Base-by-base conservation (phyloP, 441 rosid species). In the Melastoma candidum region DNA sequence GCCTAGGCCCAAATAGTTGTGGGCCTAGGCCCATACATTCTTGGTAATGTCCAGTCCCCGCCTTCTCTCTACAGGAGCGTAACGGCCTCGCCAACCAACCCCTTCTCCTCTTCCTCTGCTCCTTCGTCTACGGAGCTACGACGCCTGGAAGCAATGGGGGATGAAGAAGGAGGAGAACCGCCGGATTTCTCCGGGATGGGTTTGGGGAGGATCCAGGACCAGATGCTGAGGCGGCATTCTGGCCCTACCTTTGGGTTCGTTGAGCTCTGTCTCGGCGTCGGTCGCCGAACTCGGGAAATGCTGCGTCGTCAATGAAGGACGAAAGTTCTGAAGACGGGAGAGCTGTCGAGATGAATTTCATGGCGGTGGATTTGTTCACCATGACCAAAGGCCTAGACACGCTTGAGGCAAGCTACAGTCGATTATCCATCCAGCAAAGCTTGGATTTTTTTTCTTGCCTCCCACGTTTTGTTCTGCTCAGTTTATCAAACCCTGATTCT, bases 101-200 rank as follows among this genome's bases (percentile, higher is more conserved):
- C 43, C 39, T 53, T 24, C 32, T 27, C 36, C 36, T 12, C 12
- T 55, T 46, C 64, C 56, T 43, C 73, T 54, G 17, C 46, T 39
- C 43, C 46, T 64, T 67, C 22, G 17, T 66, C 44, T 11, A 58
- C 46, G 76, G 22, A 17, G 22, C 22, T 17, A 92, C 69, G 97
- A 88, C 4, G 69, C 68, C 44, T 88, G 97, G 98, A 86, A 79
- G 67, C 79, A 76, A 50, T 93, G 97, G 98, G 98, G 98, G 11
- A 75, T 74, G 64, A 73, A 59, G 59, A 56, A 79, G 44, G 2
- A 65, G 4, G 17, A 49, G 39, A 0, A 63, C 1, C 90, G 6
- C 47, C 80, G 10, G 95, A 88, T 71, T 70, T 82, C 45, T 66
- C 84, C 43, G 68, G 69, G 2, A 72, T 93, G 90, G 75, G 71